Conservation (phyloP, 768 basidiomycete genomes). For the Mycena pura region DNA sequence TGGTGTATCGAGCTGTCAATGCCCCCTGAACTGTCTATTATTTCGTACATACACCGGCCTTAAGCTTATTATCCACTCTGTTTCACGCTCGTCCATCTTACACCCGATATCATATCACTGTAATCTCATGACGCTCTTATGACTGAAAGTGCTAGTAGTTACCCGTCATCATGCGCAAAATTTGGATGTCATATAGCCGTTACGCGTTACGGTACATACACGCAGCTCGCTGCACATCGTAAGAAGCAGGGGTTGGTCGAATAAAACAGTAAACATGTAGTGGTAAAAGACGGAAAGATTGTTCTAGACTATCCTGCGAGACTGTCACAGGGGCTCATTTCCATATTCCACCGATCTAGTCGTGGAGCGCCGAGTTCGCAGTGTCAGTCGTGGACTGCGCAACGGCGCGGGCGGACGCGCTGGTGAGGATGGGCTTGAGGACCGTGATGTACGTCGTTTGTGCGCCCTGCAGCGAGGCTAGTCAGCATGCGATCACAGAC, state of each 20-base stretch:
- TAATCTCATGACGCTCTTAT: too few relatives aligned
- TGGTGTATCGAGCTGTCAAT: too few relatives aligned
- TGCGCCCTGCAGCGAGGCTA: conserved; percentile 70
- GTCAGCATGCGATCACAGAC: conserved; percentile 21
- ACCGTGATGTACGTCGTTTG: conserved; percentile 78
- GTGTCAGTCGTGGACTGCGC: conserved; percentile 62
- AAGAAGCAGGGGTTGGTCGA: neutral
- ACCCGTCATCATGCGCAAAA: neutral
- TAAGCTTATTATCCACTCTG: conserved; percentile 22
- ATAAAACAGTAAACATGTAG: neutral
- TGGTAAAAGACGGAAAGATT: conserved; percentile 1
- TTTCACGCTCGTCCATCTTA: neutral
- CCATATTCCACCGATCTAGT: too few relatives aligned
- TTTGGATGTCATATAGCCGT: too few relatives aligned
- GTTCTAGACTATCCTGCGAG: conserved; percentile 17
- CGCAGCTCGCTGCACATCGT: conserved; percentile 11
- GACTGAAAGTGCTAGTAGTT: too few relatives aligned
- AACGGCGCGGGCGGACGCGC: conserved; percentile 55
- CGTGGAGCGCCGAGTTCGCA: conserved; percentile 61
- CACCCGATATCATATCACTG: conserved; percentile 17
- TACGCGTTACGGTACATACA: conserved; percentile 18
- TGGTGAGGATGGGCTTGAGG: conserved; percentile 81
- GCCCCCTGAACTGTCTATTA: neutral
- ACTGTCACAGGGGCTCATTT: too few relatives aligned
- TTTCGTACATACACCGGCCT: neutral